Percentiles rank a stretch among this genome's conserved stretches.
These are phyloP conservation scores for Cystobasidiaceae sp. DNA, from an alignment of 1,284 basidiomycete species.

Conservation along the genomic window DNA sequence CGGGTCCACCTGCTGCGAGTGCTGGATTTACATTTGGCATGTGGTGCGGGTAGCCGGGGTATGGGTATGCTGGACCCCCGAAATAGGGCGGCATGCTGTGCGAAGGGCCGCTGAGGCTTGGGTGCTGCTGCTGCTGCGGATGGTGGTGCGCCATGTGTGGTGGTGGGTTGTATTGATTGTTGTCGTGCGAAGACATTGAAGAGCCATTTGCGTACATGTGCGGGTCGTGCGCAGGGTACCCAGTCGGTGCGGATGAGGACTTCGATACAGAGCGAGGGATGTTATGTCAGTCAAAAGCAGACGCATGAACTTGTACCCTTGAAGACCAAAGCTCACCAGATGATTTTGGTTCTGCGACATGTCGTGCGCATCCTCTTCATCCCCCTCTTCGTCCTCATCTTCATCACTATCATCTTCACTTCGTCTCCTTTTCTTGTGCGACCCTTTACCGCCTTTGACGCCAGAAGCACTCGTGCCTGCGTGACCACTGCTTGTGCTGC, in stretches of 20 bases:
- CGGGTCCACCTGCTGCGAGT: too few species aligned
- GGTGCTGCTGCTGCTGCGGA: constrained; percentile 14
- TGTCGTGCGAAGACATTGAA: background rate
- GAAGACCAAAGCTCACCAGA: too few species aligned
- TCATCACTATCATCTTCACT: constrained; percentile 53
- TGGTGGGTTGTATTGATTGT: background rate
- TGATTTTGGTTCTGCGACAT: too few species aligned
- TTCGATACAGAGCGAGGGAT: too few species aligned
- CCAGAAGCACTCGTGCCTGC: too few species aligned
- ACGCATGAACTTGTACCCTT: background rate
- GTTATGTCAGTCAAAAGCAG: background rate
- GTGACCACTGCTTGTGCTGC: constrained; percentile 51
- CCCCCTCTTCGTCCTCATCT: constrained; percentile 48
- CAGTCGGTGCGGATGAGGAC: background rate
- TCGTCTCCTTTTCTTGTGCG: constrained; percentile 36
- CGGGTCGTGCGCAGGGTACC: background rate
- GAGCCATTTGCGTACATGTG: background rate
- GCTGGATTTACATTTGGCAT: constrained; percentile 17
- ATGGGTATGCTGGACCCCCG: constrained; percentile 7
- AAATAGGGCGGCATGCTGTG: too few species aligned
- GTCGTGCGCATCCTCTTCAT: constrained; percentile 54
- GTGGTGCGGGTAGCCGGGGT: constrained; percentile 6
- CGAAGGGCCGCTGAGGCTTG: too few species aligned
- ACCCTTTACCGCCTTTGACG: constrained; percentile 46
- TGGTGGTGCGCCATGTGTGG: background rate